Conservation (phyloP, 1,284 basidiomycete species). For the Fomitopsis schrenkii region DNA sequence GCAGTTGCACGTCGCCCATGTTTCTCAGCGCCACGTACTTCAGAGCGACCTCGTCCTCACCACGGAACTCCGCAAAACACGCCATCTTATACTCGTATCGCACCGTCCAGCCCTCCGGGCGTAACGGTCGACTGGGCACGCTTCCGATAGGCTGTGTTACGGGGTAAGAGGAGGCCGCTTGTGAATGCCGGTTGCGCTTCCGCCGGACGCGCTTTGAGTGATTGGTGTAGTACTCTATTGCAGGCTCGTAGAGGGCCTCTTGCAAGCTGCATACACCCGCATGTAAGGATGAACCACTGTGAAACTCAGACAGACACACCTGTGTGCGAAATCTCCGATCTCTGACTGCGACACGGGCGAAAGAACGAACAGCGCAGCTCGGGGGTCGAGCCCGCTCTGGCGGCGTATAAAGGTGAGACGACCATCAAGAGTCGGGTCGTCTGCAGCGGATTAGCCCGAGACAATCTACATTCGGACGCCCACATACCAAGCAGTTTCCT, state of each 20-base stretch:
- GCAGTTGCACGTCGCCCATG: slow-evolving; percentile 10
- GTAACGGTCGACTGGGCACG: slow-evolving; percentile 52
- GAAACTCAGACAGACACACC: slow-evolving; percentile 36
- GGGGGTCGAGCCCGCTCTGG: slow-evolving; percentile 85
- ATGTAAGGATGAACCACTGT: neutral
- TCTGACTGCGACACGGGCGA: slow-evolving; percentile 85
- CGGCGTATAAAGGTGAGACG: slow-evolving; percentile 84
- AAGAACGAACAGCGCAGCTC: slow-evolving; percentile 90
- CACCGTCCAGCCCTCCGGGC: slow-evolving; percentile 92
- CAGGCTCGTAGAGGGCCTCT: slow-evolving; percentile 82
- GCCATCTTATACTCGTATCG: slow-evolving; percentile 97
- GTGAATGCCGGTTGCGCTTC: slow-evolving; percentile 78
- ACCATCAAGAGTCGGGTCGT: slow-evolving; percentile 79
- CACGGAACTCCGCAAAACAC: slow-evolving; percentile 90
- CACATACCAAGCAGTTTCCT: slow-evolving; percentile 73
- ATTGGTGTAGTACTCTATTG: slow-evolving; percentile 88
- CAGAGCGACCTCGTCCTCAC: slow-evolving; percentile 85
- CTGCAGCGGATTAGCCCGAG: slow-evolving; percentile 32
- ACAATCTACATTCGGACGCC: neutral
- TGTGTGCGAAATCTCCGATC: slow-evolving; percentile 80
- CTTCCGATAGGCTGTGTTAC: slow-evolving; percentile 35
- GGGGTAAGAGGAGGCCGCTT: slow-evolving; percentile 43
- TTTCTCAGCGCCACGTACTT: slow-evolving; percentile 48
- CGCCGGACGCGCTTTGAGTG: slow-evolving; percentile 89
- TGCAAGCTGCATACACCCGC: slow-evolving; percentile 56